Base-by-base conservation (phyloP, 139 green algal species). In the Marvania coccoides region DNA sequence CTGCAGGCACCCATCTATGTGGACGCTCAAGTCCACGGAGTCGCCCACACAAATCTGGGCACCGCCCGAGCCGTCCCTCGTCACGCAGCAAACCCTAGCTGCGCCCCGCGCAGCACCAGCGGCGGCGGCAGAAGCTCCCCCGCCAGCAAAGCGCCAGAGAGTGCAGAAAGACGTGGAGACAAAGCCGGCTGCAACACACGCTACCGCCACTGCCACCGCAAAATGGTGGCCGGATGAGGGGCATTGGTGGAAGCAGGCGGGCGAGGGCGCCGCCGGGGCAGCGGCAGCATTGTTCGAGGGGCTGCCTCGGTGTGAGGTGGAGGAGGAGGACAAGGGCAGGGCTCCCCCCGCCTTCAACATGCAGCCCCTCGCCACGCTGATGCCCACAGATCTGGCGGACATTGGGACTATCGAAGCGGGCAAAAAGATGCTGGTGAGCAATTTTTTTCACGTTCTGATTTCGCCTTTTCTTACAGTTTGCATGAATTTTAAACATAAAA, bases 341-440 rank as follows among this genome's bases (percentile, higher is more conserved):
- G 40, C 29, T n/a, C n/a, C n/a, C n/a, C n/a, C n/a, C n/a, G n/a
- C n/a, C n/a, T n/a, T n/a, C 40, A 45, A 57, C 40, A 58, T 58
- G 42, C 60, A 42, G 3, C 19, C 19, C 60, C 45, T 67, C 42
- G 42, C 10, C 1, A 42, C 60, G 7, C 60, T 67, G 42, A 30
- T 45, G 6, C 8, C 42, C 15, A 14, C 57, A 14, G 30, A 42
- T 1, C 30, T 67, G 42, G n/a, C 28, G 6, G 60, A 67, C 3
- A 33, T 67, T n/a, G n/a, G n/a, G n/a, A n/a, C n/a, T n/a, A n/a
- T n/a, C n/a, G n/a, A n/a, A n/a, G n/a, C n/a, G n/a, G n/a, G n/a
- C n/a, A n/a, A n/a, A 7, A 19, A 46, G 30, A 30, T 67, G 30
- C 60, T 67, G 60, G 60, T 66, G 42, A n/a, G 60, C n/a, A n/a